phyloP scores from a whole-genome alignment of 768 basidiomycete species.

The Pholiota molesta region DNA sequence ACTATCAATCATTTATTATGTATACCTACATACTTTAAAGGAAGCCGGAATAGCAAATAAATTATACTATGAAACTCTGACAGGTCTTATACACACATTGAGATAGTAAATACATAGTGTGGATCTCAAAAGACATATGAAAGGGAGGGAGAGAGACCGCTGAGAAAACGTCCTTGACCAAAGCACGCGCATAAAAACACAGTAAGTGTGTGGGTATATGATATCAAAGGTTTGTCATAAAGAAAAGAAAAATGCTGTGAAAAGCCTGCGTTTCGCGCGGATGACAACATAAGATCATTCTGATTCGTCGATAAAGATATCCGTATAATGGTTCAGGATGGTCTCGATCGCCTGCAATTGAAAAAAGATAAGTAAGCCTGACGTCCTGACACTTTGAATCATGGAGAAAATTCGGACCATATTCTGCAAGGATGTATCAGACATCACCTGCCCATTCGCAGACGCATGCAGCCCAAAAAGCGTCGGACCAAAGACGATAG shows the following conservation, averaged over 20 bases:
- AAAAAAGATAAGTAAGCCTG: slow-evolving; percentile 11
- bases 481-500: slow-evolving; percentile 98
- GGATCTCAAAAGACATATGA: slow-evolving; percentile 14
- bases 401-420: slow-evolving; percentile 45
- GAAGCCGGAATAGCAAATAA: background rate
- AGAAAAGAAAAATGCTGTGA: slow-evolving; percentile 1
- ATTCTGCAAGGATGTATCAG: slow-evolving; percentile 74
- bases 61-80: slow-evolving; percentile 7
- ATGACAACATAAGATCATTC: slow-evolving; percentile 35
- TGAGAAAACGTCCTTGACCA: slow-evolving; percentile 30
- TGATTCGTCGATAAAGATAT: slow-evolving; percentile 94
- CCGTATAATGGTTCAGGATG: slow-evolving; percentile 90
- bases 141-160: slow-evolving; percentile 2
- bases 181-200: slow-evolving; percentile 23
- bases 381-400: slow-evolving; percentile 7
- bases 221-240: slow-evolving; percentile 8
- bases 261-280: slow-evolving; percentile 4
- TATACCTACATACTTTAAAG: background rate
- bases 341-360: slow-evolving; percentile 84
- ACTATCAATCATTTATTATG: background rate
- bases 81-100: slow-evolving; percentile 12
- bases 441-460: slow-evolving; percentile 57
- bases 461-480: slow-evolving; percentile 79
- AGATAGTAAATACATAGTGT: slow-evolving; percentile 23
- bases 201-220: slow-evolving; percentile 19